Evolutionary conservation across 257 asterid genomes (phyloP).

Genomic region (Fraxinus cuspidata): DNA sequence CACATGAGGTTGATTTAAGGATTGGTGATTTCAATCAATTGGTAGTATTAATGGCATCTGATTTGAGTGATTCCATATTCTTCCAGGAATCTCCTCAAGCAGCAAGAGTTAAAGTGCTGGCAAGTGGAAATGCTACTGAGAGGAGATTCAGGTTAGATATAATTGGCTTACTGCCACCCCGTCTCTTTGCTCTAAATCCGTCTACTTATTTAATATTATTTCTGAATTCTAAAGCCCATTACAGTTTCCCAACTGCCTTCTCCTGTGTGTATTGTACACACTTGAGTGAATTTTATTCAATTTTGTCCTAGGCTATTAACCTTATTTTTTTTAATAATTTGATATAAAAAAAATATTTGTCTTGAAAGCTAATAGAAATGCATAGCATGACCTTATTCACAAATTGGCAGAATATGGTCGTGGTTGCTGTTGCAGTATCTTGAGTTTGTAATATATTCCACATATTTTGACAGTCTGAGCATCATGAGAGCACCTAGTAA

Average conservation of each 20-base stretch:
- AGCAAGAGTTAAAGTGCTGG: slow-evolving; percentile 93
- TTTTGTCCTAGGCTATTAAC: neutral
- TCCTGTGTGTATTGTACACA: neutral
- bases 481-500: too few relatives aligned
- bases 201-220: slow-evolving; percentile 12
- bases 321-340: too few relatives aligned
- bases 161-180: slow-evolving; percentile 11
- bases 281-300: neutral
- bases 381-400: neutral
- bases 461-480: neutral
- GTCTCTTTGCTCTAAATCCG: slow-evolving; percentile 14
- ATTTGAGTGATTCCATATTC: slow-evolving; percentile 16
- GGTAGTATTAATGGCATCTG: slow-evolving; percentile 1
- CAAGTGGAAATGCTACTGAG: slow-evolving; percentile 99
- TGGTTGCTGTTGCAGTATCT: neutral
- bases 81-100: slow-evolving; percentile 95
- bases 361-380: neutral
- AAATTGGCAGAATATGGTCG: neutral
- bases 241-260: neutral
- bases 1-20: neutral
- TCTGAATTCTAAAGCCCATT: neutral
- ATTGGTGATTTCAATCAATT: slow-evolving; percentile 6
- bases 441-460: neutral
- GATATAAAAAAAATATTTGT: too few relatives aligned
- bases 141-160: slow-evolving; percentile 88